Conservation (phyloP, 2,329 filamentous ascomycete genomes). For the Exophiala calicioides region DNA sequence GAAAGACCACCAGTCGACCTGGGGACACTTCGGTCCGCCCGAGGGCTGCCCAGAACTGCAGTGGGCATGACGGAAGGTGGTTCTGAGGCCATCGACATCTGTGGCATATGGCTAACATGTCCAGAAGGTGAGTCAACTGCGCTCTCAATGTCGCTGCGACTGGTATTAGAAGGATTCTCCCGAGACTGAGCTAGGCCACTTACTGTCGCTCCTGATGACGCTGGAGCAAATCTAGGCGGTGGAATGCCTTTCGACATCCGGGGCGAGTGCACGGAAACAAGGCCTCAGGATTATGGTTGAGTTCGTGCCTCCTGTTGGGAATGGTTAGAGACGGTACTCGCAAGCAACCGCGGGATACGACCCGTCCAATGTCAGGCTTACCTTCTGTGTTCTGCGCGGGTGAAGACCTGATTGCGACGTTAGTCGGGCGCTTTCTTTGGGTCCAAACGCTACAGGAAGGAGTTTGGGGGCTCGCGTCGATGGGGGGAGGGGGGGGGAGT, state of each 20-base stretch:
- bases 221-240: conserved; percentile 49
- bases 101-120: conserved; percentile 19
- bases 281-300: conserved; percentile 53
- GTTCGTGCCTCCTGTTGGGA: conserved; percentile 47
- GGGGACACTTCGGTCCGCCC: conserved; percentile 23
- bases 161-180: conserved; percentile 8
- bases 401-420: conserved; percentile 45
- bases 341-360: conserved; percentile 1
- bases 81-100: conserved; percentile 25
- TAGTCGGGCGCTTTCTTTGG: conserved; percentile 13
- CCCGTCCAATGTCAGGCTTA: conserved; percentile 18
- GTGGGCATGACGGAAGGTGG: conserved; percentile 27
- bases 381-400: conserved; percentile 51
- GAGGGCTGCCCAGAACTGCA: conserved; percentile 27
- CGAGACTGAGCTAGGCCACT: conserved; percentile 28
- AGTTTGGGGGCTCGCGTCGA: conserved; percentile 9
- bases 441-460: conserved; percentile 9
- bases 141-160: conserved; percentile 25
- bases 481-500: no score
- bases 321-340: conserved; percentile 6
- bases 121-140: conserved; percentile 14
- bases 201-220: conserved; percentile 55
- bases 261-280: conserved; percentile 45
- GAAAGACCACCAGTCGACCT: conserved; percentile 29
- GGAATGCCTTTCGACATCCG: conserved; percentile 51